Evolutionary conservation across 805 yeast genomes (phyloP).

Genomic region (Saturnispora galanensis): DNA sequence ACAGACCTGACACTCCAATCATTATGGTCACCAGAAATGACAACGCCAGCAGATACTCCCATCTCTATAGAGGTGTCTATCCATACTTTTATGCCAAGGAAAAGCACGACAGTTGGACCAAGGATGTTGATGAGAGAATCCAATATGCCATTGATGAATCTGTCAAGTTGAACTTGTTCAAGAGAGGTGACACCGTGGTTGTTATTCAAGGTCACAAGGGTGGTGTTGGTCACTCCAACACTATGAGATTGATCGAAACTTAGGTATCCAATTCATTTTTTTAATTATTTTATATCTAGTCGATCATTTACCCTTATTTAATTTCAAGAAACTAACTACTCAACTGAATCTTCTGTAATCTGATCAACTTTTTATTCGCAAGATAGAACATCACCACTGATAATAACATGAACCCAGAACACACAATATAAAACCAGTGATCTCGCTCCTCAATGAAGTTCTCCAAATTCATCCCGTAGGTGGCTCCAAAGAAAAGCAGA

Average conservation of each 20-base stretch:
- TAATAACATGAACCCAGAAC: conserved; percentile 32
- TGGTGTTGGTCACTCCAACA: conserved; percentile 98
- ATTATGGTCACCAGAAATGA: conserved; percentile 96
- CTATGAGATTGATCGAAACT: conserved; percentile 59
- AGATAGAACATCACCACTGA: conserved; percentile 38
- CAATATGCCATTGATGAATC: conserved; percentile 90
- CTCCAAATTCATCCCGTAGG: conserved; percentile 93
- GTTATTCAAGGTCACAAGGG: conserved; percentile 98
- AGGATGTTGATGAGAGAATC: conserved; percentile 92
- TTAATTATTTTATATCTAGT: not conserved
- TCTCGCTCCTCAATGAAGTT: conserved; percentile 81
- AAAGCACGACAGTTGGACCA: conserved; percentile 78
- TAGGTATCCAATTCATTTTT: not conserved
- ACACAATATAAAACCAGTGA: conserved; percentile 54
- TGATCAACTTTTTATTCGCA: conserved; percentile 49
- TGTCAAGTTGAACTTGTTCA: conserved; percentile 72
- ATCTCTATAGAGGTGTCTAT: conserved; percentile 96
- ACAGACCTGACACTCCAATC: conserved; percentile 95
- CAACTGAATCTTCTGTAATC: conserved; percentile 55
- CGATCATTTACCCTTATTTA: not conserved
- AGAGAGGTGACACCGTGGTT: conserved; percentile 80
- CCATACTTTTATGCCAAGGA: conserved; percentile 77
- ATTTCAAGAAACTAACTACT: conserved; percentile 10
- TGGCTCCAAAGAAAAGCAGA: conserved; percentile 70
- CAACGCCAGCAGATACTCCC: conserved; percentile 88